Evolutionary conservation across 352 stramenopile genomes (phyloP).

Genomic region (Thraustotheca clavata): DNA sequence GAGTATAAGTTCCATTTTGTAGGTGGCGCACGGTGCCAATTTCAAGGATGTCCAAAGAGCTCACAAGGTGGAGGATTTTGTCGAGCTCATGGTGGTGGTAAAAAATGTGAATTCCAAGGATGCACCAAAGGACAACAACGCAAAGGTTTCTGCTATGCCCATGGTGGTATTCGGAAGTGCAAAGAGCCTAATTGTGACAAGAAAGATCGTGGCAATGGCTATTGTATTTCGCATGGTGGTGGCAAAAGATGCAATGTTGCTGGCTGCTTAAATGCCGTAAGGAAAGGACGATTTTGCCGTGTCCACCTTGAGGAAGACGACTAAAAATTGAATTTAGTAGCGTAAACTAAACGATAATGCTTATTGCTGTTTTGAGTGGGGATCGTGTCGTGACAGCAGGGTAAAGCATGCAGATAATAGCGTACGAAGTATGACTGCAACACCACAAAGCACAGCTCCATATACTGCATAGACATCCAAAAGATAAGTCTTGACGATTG

Average conservation of each 20-base stretch:
- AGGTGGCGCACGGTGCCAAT: constrained; percentile 64
- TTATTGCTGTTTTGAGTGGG: not conserved
- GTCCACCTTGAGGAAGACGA: constrained; percentile 27
- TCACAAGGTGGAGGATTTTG: constrained; percentile 75
- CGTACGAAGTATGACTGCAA: constrained; percentile 73
- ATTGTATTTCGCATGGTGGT: constrained; percentile 57
- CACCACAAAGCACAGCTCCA: constrained; percentile 65
- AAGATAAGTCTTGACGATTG: constrained; percentile 75
- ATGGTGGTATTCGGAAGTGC: constrained; percentile 77
- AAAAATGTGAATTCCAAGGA: constrained; percentile 65
- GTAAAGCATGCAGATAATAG: constrained; percentile 58
- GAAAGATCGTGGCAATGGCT: constrained; percentile 75
- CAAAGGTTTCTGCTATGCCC: constrained; percentile 76
- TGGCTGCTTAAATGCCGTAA: constrained; percentile 42
- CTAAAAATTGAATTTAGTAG: not conserved
- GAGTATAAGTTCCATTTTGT: constrained; percentile 27
- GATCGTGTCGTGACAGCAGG: constrained; percentile 37
- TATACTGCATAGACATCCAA: constrained; percentile 85
- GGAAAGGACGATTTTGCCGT: constrained; percentile 49
- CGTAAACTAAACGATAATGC: not conserved
- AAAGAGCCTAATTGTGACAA: constrained; percentile 68
- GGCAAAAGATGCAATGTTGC: constrained; percentile 38
- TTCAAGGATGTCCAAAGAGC: constrained; percentile 46
- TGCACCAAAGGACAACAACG: constrained; percentile 67
- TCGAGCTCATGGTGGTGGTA: constrained; percentile 66